phyloP scores from a whole-genome alignment of 225 moss, liverwort and hornwort species.

The Pleurozium schreberi region DNA sequence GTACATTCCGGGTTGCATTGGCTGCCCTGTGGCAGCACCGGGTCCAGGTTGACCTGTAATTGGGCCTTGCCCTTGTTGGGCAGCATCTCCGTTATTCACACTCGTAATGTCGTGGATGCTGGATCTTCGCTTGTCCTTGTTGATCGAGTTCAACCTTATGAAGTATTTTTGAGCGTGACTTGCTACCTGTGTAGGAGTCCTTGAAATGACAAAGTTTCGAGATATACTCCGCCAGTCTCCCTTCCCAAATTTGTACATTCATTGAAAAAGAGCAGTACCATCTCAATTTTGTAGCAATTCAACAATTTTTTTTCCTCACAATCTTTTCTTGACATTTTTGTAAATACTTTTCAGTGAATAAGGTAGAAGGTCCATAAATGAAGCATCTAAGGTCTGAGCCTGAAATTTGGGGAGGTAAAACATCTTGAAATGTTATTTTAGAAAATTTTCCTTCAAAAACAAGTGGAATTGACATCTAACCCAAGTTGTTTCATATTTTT shows the following conservation, averaged over 20 bases:
- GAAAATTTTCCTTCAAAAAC: too few species aligned
- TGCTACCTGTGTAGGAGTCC: constrained; percentile 91
- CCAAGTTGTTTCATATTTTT: too few species aligned
- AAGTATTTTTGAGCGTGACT: constrained; percentile 95
- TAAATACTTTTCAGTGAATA: too few species aligned
- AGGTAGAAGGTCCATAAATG: too few species aligned
- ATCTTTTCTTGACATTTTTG: too few species aligned
- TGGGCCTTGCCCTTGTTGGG: constrained; percentile 65
- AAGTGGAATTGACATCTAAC: too few species aligned
- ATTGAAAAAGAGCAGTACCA: too few species aligned
- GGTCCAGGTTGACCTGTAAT: constrained; percentile 81
- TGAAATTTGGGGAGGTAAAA: too few species aligned
- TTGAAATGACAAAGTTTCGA: constrained; percentile 78
- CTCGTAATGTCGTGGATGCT: constrained; percentile 93
- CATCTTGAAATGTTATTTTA: too few species aligned
- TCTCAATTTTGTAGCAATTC: too few species aligned
- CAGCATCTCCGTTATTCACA: constrained; percentile 58
- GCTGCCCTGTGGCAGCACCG: constrained; percentile 51
- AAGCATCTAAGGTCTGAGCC: too few species aligned
- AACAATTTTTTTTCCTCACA: too few species aligned
- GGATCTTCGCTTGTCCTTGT: constrained; percentile 87
- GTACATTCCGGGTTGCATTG: constrained; percentile 18
- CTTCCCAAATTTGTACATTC: constrained; percentile 93
- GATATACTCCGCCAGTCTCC: constrained; percentile 98
- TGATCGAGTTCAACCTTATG: constrained; percentile 77